These are phyloP conservation scores for Boletellus ananas DNA, from an alignment of 768 basidiomycete genomes.

Conservation along the genomic window DNA sequence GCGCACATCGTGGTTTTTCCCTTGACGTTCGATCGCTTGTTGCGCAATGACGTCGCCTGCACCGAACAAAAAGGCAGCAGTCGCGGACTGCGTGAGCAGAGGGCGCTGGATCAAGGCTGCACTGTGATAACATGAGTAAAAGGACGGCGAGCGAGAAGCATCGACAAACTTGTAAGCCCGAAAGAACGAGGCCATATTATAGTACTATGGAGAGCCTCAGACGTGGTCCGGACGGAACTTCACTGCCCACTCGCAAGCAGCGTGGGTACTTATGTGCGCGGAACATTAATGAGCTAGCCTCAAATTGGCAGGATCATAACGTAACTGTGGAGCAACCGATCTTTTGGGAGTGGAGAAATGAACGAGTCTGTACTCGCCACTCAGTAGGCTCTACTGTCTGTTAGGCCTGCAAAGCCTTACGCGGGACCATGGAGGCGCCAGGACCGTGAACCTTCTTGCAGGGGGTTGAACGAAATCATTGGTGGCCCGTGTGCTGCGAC, in stretches of 20 bases:
- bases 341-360: too few relatives aligned
- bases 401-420: too few relatives aligned
- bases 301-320: too few relatives aligned
- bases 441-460: too few relatives aligned
- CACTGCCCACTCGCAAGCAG: background rate
- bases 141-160: background rate
- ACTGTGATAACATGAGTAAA: slow-evolving; percentile 34
- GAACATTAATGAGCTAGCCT: too few relatives aligned
- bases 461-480: too few relatives aligned
- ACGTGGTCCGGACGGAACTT: background rate
- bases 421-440: too few relatives aligned
- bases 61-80: slow-evolving; percentile 67
- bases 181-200: slow-evolving; percentile 43
- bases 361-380: too few relatives aligned
- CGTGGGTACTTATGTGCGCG: background rate
- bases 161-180: slow-evolving; percentile 40
- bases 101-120: slow-evolving; percentile 58
- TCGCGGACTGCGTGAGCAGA: slow-evolving; percentile 57
- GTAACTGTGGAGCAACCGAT: too few relatives aligned
- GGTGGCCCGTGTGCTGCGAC: too few relatives aligned
- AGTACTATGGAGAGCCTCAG: background rate
- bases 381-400: too few relatives aligned
- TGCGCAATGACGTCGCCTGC: slow-evolving; percentile 82
- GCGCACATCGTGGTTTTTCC: slow-evolving; percentile 71
- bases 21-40: slow-evolving; percentile 73